Conservation (phyloP, 768 basidiomycete species). For the Boletus sp. region DNA sequence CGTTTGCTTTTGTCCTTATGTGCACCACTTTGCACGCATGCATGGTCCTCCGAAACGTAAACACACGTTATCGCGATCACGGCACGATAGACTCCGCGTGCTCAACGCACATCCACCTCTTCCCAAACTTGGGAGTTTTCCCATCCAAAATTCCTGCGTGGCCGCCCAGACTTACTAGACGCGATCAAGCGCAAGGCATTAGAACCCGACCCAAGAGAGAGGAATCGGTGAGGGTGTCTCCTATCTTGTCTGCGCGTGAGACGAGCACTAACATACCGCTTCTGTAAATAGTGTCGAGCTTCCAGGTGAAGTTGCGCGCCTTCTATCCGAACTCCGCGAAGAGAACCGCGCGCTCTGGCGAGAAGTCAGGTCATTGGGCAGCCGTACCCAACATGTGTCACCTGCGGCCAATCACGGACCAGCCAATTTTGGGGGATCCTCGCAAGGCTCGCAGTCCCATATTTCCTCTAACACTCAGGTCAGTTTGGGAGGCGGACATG, state of each 20-base stretch:
- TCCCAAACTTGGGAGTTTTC: conserved; percentile 89
- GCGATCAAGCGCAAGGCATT: conserved; percentile 85
- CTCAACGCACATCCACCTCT: conserved; percentile 75
- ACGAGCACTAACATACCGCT: neutral
- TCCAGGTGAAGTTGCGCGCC: conserved; percentile 64
- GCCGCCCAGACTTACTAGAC: conserved; percentile 74
- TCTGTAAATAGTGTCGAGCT: conserved; percentile 65
- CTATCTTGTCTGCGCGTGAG: neutral
- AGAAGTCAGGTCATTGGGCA: conserved; percentile 24
- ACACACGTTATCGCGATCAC: neutral
- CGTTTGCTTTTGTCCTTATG: neutral
- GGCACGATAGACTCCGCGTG: conserved; percentile 63
- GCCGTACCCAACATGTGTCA: conserved; percentile 16
- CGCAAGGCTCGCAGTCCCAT: conserved; percentile 9
- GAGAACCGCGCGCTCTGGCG: conserved; percentile 63
- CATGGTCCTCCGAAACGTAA: neutral
- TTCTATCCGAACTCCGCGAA: conserved; percentile 62
- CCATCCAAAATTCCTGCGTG: conserved; percentile 81
- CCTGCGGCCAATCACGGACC: neutral
- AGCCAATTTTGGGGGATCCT: conserved; percentile 5
- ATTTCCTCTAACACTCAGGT: conserved; percentile 6
- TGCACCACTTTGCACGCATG: conserved; percentile 6
- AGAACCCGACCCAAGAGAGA: conserved; percentile 66
- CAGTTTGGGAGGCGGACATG: conserved; percentile 14
- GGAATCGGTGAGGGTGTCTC: conserved; percentile 21